Base-by-base conservation (phyloP, 345 rosid genomes). In the Eucalyptus coolabah region DNA sequence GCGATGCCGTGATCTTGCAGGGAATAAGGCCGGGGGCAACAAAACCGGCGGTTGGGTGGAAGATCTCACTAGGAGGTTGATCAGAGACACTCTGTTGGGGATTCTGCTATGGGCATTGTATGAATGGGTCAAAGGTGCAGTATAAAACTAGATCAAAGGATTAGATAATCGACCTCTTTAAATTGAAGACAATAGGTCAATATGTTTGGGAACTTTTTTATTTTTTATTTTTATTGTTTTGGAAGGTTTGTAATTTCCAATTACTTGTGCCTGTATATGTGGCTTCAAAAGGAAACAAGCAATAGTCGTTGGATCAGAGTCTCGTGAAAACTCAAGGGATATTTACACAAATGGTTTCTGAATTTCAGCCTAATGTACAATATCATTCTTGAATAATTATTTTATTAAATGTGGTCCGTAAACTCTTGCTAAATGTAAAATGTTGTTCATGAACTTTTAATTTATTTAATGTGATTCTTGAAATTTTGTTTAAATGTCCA, bases 1-100 rank as follows among this genome's bases (percentile, higher is more conserved):
- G 40, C 40, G 40, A 40, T 40, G 5, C 40, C 90, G 95, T 13
- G 99, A 95, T 92, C 92, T 98, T 72, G 94, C 94, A 0, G 99
- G 99, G 47, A 92, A 93, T 91, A 91, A 91, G 85, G 42, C 92
- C 28, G 91, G 93, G 69, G 88, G 86, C 69, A 91, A 67, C 42
- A 92, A 89, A 42, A 30, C 88, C 44, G 51, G 45, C 49, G 21
- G 86, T 44, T 88, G 87, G 86, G n/a, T 88, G 63, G 34, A 40
- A 45, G 65, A 90, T 54, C 45, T 87, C 44, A 50, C 88, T 3
- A 86, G n/a, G 86, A 53, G 77, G 86, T 50, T 89, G 88, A 40
- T 40, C 5, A 40, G 40, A 40, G 40, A 40, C 40, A 40, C 40
- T 40, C 40, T 40, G 40, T 40, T 40, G 40, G 40, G 40, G 40